Base-by-base conservation (phyloP, 495 filamentous ascomycete genomes). In the Neurospora intermedia region DNA sequence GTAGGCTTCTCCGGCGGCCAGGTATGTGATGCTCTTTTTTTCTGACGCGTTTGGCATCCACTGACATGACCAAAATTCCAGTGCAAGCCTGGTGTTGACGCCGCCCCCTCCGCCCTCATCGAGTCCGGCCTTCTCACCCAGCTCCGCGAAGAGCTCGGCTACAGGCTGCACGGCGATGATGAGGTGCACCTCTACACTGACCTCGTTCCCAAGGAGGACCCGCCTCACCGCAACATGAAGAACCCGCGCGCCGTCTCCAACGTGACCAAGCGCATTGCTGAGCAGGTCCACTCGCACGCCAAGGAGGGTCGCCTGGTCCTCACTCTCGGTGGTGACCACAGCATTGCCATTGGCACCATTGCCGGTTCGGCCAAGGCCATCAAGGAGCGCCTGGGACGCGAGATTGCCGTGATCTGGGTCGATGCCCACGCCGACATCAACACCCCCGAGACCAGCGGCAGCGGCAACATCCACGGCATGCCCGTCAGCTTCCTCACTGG, bases 371-470 rank as follows among this genome's bases (percentile, higher is more conserved):
- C 93, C 43, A 92, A 91, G 83, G 96, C 96, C 0, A 91, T 94
- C 71, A 88, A 91, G 43, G 94, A 98, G 84, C 84, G 96, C 41
- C 81, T 96, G 72, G 89, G 89, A 16, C 85, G 90, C 48, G 94
- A 98, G 73, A 88, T 97, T 66, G 95, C 93, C 1, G 92, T 99
- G 9, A 95, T 99, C 78, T 99, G 96, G 96, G 96, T 99, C 7
- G 96, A 99, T 82, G 96, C 96, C 27, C 96, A 99, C 79, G 92
- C 94, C 27, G 96, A 98, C 78, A 97, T 99, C 86, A 99, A 99
- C 82, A 92, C 92, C 13, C 96, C 96, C 69, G 94, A 98, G 86
- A 92, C 90, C 59, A 93, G 91, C 75, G 91, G 85, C 15, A 96
- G 92, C 71, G 96, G 96, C 2, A 98, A 98, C 80, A 92, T 99